Evolutionary conservation across 441 rosid species (phyloP).

Genomic region (Syzygium syzygioides): DNA sequence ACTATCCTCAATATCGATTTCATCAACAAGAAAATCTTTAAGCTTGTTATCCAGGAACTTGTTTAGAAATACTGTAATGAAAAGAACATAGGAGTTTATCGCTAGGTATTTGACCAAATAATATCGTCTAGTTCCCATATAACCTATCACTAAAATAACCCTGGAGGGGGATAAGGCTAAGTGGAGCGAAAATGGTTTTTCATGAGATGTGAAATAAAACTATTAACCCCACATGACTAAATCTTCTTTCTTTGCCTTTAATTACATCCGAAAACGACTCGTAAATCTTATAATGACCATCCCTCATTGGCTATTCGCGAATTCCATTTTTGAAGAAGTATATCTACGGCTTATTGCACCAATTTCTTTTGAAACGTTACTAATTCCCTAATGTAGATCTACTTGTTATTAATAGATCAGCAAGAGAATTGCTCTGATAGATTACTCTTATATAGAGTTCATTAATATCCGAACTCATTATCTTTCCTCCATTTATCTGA

Average conservation of each 20-base stretch:
- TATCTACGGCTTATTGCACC: neutral
- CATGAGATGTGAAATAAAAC: no score
- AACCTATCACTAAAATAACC: no score
- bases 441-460: no score
- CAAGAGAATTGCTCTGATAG: no score
- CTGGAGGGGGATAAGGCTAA: no score
- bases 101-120: neutral
- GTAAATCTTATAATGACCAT: neutral
- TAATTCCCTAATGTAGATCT: neutral
- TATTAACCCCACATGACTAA: no score
- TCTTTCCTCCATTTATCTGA: no score
- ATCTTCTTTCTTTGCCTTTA: neutral
- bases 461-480: no score
- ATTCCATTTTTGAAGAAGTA: conserved; percentile 11
- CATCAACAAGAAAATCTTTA: neutral
- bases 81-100: neutral
- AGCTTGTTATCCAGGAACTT: neutral
- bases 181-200: no score
- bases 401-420: no score
- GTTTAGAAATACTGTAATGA: neutral
- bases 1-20: neutral
- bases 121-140: no score
- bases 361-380: no score
- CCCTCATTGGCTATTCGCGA: conserved; percentile 6
- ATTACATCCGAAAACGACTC: neutral